Conservation (phyloP, 768 basidiomycete species). For the Kwoniella sp. region DNA sequence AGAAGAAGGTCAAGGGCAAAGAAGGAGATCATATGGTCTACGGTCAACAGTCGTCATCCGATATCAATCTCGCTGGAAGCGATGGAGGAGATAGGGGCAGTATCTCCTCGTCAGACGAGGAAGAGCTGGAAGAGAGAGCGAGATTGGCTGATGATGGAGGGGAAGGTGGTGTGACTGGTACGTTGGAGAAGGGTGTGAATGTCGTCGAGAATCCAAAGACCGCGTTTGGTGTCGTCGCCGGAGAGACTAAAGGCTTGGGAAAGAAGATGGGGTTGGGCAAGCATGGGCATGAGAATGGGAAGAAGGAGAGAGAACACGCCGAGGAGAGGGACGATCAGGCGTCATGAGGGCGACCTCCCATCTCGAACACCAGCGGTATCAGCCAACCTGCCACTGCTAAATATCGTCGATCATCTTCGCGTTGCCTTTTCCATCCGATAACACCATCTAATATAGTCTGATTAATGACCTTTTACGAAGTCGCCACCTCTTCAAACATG, state of each 20-base stretch:
- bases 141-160: slow-evolving; percentile 11
- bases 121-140: slow-evolving; percentile 37
- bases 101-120: slow-evolving; percentile 45
- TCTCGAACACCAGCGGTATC: too few species aligned
- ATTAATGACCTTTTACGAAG: too few species aligned
- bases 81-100: slow-evolving; percentile 33
- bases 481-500: too few species aligned
- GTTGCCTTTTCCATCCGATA: too few species aligned
- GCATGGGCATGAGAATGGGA: slow-evolving; percentile 10
- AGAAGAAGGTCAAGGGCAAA: slow-evolving; percentile 53
- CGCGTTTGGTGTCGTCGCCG: slow-evolving; percentile 1
- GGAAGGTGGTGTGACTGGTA: slow-evolving; percentile 10
- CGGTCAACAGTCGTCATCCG: slow-evolving; percentile 34
- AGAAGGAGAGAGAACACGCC: slow-evolving; percentile 22
- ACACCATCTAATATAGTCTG: too few species aligned
- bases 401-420: too few species aligned
- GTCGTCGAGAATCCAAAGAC: slow-evolving; percentile 31
- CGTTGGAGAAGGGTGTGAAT: slow-evolving; percentile 26
- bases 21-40: slow-evolving; percentile 46
- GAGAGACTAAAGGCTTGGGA: slow-evolving; percentile 6
- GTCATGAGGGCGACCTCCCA: too few species aligned
- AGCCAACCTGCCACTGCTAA: too few species aligned
- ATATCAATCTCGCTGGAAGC: background rate
- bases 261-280: slow-evolving; percentile 4
- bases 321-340: slow-evolving; percentile 24